Evolutionary conservation across 345 rosid species (phyloP).

Genomic region (Psidium guajava): DNA sequence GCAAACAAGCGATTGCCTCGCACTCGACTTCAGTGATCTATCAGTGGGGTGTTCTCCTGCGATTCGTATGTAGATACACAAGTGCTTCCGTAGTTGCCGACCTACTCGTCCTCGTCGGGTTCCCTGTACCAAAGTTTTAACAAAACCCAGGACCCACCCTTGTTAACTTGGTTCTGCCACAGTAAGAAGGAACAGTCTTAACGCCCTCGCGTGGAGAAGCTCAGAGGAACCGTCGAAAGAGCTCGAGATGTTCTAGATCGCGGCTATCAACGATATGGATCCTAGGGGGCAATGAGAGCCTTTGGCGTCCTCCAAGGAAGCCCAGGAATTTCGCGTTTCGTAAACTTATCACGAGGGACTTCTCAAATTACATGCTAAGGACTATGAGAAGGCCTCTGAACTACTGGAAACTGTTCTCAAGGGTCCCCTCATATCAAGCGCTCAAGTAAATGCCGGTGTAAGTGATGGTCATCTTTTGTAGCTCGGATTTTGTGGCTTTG

Average conservation of each 20-base stretch:
- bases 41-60: no score
- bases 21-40: no score
- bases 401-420: constrained; percentile 69
- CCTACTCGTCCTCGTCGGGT: no score
- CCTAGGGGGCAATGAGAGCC: constrained; percentile 88
- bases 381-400: constrained; percentile 65
- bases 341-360: constrained; percentile 91
- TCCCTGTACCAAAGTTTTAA: no score
- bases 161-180: not conserved
- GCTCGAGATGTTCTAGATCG: constrained; percentile 40
- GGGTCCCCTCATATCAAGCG: constrained; percentile 66
- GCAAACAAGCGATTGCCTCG: no score
- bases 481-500: constrained; percentile 89
- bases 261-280: constrained; percentile 93
- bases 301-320: constrained; percentile 94
- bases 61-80: no score
- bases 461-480: constrained; percentile 75
- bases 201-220: not conserved
- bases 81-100: no score
- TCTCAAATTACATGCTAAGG: constrained; percentile 78
- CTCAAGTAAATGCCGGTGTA: constrained; percentile 57
- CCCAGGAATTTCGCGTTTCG: constrained; percentile 94
- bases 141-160: not conserved
- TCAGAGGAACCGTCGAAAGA: not conserved
- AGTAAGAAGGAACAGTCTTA: not conserved